A percentile compares a stretch with the other conserved stretches of the same genome.
Conservation (phyloP, 108 stramenopile species). For the Nannochloropsis gaditana region DNA sequence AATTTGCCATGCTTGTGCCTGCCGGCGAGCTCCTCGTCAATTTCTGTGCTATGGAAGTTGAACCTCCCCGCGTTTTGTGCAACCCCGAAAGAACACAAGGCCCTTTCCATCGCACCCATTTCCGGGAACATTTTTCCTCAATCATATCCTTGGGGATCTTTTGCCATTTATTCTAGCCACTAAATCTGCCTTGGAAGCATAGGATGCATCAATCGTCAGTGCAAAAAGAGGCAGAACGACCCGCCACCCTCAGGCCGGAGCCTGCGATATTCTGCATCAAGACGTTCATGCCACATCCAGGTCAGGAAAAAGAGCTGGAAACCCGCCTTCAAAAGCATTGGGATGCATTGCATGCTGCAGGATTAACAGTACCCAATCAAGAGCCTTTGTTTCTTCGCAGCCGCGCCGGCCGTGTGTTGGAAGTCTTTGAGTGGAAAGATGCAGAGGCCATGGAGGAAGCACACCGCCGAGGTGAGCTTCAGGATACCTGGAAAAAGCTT, state of each 20-base stretch:
- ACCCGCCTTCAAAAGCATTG: background rate
- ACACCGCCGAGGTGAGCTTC: background rate
- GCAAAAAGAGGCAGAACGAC: conserved; percentile 15
- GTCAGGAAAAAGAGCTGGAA: background rate
- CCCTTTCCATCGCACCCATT: too few species aligned
- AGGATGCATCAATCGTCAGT: background rate
- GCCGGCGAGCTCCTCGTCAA: too few species aligned
- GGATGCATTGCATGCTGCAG: conserved; percentile 5
- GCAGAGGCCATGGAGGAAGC: background rate
- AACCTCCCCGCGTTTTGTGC: too few species aligned
- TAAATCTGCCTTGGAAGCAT: background rate
- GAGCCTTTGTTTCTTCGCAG: conserved; percentile 4
- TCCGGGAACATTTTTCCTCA: too few species aligned
- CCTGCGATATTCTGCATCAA: conserved; percentile 20
- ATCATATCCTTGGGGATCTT: too few species aligned
- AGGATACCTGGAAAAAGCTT: background rate
- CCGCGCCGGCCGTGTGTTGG: background rate
- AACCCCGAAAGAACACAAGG: too few species aligned
- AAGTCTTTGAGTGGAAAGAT: conserved; percentile 16
- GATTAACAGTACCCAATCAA: background rate
- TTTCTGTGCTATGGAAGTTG: too few species aligned
- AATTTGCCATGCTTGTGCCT: too few species aligned
- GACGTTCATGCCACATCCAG: conserved; percentile 14
- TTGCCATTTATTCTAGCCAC: too few species aligned
- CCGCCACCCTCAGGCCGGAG: background rate